Base-by-base conservation (phyloP, 1,284 basidiomycete genomes). In the Cutaneotrichosporon sp. region DNA sequence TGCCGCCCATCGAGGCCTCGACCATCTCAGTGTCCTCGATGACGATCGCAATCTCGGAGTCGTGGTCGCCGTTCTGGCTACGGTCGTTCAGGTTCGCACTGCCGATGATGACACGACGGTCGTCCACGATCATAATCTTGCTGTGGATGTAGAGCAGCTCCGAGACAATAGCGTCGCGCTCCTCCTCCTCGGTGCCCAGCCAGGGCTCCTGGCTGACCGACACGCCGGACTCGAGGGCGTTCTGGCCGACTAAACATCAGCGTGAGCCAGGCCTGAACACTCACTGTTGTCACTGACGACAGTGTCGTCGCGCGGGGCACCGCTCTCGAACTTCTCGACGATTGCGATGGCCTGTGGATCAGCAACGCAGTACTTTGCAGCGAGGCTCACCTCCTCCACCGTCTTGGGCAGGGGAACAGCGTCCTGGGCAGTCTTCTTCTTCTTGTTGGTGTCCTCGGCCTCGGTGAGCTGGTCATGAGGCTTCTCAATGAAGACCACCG, bases 1-100 rank as follows among this genome's bases (percentile, higher is more conserved):
- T 78, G 3, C 91, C 92, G 69, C 92, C 82, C 93, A 97, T 95
- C 4, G 75, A 83, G 9, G 87, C 85, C 56, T 86, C 83, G 56
- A 97, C 83, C 81, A 87, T 82, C 58, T 95, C 91, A 2, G 83
- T 81, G 72, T 97, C 94, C 78, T 97, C 76, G 29, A 95, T 88
- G 18, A 97, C 87, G 7, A 95, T 80, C 1, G 90, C 91, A 68
- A 97, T 95, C 79, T 97, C 94, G 1, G 91, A 93, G 77, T 97
- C 94, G 36, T 92, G 91, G 71, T 95, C 87, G 31, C 94, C 93
- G 84, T 89, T 69, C 46, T 75, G 72, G 64, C 61, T 71, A 51
- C 76, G 66, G 63, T 77, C 74, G 71, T 97, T 97, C 69, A 95
- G 80, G 75, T 97, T 80, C 38, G 79, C 75, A 60, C 72, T 75